Evolutionary conservation across 768 basidiomycete species (phyloP).

Genomic region (Termitomyces eurrhizus): DNA sequence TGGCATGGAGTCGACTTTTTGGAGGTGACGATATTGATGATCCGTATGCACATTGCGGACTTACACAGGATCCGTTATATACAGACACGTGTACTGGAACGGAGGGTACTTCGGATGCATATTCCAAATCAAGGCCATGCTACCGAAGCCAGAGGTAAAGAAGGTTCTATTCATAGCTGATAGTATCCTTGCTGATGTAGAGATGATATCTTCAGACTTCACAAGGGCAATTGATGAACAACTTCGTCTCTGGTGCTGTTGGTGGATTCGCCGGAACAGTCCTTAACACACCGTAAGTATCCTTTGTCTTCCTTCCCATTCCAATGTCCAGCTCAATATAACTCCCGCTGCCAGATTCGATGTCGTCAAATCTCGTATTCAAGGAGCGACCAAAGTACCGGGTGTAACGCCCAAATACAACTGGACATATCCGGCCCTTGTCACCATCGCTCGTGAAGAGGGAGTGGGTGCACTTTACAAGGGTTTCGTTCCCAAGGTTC

Average conservation of each 20-base stretch:
- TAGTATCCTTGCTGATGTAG: neutral
- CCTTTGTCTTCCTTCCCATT: neutral
- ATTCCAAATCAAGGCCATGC: slow-evolving; percentile 71
- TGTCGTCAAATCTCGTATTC: slow-evolving; percentile 55
- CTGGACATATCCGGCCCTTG: slow-evolving; percentile 91
- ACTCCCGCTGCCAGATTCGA: slow-evolving; percentile 36
- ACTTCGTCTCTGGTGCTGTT: slow-evolving; percentile 85
- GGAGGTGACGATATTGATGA: slow-evolving; percentile 59
- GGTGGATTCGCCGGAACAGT: slow-evolving; percentile 90
- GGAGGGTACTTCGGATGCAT: slow-evolving; percentile 96
- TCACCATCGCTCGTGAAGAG: slow-evolving; percentile 83
- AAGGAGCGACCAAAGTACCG: slow-evolving; percentile 60
- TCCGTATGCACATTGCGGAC: neutral
- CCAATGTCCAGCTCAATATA: neutral
- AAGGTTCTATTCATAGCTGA: neutral
- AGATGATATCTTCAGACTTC: slow-evolving; percentile 39
- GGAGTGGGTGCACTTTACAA: slow-evolving; percentile 86
- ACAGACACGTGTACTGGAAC: slow-evolving; percentile 85
- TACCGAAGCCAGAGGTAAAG: slow-evolving; percentile 81
- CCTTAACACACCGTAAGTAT: slow-evolving; percentile 83
- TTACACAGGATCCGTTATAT: slow-evolving; percentile 5
- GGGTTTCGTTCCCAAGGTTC: slow-evolving; percentile 93
- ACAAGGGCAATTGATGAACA: slow-evolving; percentile 76
- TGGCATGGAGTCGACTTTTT: slow-evolving; percentile 97
- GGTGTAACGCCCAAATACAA: slow-evolving; percentile 85